These are phyloP conservation scores for Tetramitus jugosus DNA, from an alignment of 208 protist species.

Conservation along the genomic window DNA sequence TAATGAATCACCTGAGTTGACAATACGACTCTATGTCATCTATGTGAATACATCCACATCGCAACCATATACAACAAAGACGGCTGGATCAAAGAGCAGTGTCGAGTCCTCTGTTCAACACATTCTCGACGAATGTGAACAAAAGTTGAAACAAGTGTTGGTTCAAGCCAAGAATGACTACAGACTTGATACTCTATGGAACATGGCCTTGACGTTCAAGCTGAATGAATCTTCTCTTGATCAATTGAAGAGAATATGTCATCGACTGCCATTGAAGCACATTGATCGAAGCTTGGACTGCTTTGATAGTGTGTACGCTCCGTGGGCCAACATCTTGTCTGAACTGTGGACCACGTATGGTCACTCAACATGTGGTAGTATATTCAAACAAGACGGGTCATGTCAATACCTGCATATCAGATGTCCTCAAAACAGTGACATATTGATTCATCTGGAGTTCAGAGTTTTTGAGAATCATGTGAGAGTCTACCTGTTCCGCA, in stretches of 20 bases:
- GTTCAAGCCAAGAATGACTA: neutral
- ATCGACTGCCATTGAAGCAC: neutral
- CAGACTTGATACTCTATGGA: slow-evolving; percentile 11
- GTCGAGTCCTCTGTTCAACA: neutral
- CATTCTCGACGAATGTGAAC: neutral
- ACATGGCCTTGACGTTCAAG: neutral
- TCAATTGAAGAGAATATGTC: neutral
- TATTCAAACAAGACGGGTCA: slow-evolving; percentile 9
- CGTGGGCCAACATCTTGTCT: neutral
- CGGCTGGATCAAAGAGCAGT: neutral
- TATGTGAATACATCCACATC: neutral
- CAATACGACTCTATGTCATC: neutral
- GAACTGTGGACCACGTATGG: slow-evolving; percentile 13
- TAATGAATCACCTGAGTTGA: neutral
- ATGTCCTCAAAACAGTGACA: neutral
- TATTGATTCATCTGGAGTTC: neutral
- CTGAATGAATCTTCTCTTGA: slow-evolving; percentile 3
- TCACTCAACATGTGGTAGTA: neutral
- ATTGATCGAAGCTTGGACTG: neutral
- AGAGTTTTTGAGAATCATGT: neutral
- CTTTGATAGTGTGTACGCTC: neutral
- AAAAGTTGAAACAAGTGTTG: neutral
- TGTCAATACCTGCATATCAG: neutral
- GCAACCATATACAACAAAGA: neutral
- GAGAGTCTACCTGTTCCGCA: neutral